These are phyloP conservation scores for Fistulinella prunicolor DNA, from an alignment of 768 basidiomycete species.

Conservation along the genomic window DNA sequence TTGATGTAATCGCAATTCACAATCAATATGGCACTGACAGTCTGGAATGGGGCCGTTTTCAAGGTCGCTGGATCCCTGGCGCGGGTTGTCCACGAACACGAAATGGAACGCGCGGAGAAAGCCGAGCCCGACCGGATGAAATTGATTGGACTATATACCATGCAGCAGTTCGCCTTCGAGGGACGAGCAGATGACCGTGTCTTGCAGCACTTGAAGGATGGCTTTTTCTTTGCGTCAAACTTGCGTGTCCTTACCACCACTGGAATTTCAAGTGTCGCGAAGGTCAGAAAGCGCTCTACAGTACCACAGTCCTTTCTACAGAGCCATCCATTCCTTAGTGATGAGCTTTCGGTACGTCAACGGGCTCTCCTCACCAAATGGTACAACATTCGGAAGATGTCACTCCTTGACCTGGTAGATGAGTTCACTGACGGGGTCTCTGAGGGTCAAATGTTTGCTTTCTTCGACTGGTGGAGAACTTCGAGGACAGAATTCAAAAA, in stretches of 20 bases:
- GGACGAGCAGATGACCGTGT: neutral
- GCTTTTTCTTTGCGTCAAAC: neutral
- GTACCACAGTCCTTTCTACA: neutral
- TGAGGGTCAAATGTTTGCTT: neutral
- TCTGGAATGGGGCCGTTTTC: neutral
- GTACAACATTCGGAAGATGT: neutral
- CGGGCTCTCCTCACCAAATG: neutral
- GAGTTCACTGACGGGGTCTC: neutral
- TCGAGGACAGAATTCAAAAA: neutral
- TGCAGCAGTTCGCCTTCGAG: neutral
- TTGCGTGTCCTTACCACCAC: neutral
- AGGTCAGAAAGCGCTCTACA: neutral
- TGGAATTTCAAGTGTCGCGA: neutral
- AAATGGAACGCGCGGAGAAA: neutral
- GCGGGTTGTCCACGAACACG: neutral
- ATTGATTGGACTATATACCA: neutral
- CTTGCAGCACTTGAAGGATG: neutral
- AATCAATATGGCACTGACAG: neutral
- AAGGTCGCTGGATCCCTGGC: neutral
- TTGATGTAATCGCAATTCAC: neutral
- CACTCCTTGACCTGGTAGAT: neutral
- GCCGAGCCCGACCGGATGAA: neutral
- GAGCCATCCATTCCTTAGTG: neutral
- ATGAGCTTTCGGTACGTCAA: neutral
- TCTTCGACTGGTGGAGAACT: neutral